Percentiles rank a stretch among this genome's conserved stretches.
phyloP scores from a whole-genome alignment of 163 green algal species.

The Volvox carteri region DNA sequence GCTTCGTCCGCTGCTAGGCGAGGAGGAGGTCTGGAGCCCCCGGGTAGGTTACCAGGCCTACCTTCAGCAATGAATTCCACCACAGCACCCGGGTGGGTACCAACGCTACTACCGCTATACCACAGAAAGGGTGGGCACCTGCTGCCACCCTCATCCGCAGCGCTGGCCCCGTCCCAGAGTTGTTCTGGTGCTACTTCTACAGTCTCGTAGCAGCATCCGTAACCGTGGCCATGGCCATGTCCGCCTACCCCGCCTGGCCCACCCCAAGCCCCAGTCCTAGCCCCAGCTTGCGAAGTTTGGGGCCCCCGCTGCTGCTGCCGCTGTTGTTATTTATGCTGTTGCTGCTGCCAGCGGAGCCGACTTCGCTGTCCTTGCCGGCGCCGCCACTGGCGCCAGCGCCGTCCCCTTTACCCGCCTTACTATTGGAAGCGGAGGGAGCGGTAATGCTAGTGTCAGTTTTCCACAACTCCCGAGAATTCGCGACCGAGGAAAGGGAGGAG shows the following conservation, averaged over 20 bases:
- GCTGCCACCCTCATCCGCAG: too few relatives aligned
- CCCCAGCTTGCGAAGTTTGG: conserved; percentile 13
- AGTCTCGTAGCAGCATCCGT: too few relatives aligned
- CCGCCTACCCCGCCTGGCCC: background rate
- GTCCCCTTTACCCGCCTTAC: background rate
- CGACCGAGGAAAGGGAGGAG: background rate
- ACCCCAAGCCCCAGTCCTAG: background rate
- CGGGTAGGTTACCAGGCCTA: too few relatives aligned
- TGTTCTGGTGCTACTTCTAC: too few relatives aligned
- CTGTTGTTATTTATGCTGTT: background rate
- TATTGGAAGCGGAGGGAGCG: background rate
- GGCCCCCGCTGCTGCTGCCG: background rate
- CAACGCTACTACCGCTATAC: too few relatives aligned
- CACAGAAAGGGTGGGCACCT: too few relatives aligned
- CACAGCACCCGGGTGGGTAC: too few relatives aligned
- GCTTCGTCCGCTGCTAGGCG: too few relatives aligned
- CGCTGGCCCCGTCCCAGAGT: too few relatives aligned
- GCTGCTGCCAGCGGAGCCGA: background rate
- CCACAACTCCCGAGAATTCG: background rate
- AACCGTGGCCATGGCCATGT: too few relatives aligned
- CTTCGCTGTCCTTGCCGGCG: background rate
- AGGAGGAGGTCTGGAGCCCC: too few relatives aligned
- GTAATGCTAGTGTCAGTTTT: background rate
- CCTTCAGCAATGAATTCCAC: too few relatives aligned
- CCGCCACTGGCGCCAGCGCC: background rate